phyloP scores from a whole-genome alignment of 768 basidiomycete species.

The Termitomyces sp. region DNA sequence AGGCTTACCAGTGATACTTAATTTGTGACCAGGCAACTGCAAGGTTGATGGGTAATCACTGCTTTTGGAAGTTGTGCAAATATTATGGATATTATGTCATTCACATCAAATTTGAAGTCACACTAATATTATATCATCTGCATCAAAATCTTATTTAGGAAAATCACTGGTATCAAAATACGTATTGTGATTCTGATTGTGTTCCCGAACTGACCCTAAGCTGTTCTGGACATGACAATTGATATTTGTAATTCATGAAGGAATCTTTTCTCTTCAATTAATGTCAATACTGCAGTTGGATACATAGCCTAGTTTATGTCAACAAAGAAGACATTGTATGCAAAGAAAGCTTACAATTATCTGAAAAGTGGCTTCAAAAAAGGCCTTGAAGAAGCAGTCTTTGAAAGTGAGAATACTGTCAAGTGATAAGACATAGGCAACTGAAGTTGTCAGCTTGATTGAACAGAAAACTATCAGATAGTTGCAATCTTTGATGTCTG shows the following conservation, averaged over 20 bases:
- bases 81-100: no score
- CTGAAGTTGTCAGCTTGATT: neutral
- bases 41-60: no score
- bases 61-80: no score
- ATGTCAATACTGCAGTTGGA: neutral
- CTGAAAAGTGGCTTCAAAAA: neutral
- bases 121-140: no score
- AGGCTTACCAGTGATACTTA: no score
- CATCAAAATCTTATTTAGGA: no score
- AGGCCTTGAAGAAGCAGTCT: neutral
- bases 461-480: neutral
- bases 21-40: no score
- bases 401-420: accelerated
- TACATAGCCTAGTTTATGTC: neutral
- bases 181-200: no score
- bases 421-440: no score
- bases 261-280: neutral
- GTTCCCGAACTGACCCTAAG: no score
- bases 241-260: neutral
- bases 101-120: no score
- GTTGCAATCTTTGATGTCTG: neutral
- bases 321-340: neutral
- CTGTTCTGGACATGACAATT: neutral
- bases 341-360: neutral
- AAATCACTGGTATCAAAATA: no score